phyloP scores from a whole-genome alignment of 2,329 filamentous ascomycete species.

The Botrytis galanthina region DNA sequence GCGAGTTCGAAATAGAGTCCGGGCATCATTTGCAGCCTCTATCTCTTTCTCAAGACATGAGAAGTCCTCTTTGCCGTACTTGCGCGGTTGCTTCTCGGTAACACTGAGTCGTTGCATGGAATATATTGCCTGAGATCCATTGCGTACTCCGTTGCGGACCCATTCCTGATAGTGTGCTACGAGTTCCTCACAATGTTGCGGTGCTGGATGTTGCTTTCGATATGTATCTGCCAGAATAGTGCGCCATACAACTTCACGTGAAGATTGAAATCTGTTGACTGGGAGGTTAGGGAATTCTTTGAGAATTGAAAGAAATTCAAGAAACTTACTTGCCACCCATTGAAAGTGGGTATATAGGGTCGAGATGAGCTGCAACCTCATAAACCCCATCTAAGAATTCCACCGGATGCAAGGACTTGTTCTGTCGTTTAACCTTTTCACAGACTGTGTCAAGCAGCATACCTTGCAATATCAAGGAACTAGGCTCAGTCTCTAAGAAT shows the following conservation, averaged over 20 bases:
- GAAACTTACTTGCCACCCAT: constrained; percentile 7
- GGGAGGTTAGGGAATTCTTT: not conserved
- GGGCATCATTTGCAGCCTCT: constrained; percentile 6
- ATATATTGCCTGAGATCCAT: not conserved
- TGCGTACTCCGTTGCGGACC: constrained; percentile 8
- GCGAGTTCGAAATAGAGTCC: constrained; percentile 9
- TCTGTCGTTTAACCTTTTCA: not conserved
- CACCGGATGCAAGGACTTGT: not conserved
- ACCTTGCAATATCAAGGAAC: constrained; percentile 2
- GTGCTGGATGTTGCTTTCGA: constrained; percentile 5
- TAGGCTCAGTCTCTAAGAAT: not conserved
- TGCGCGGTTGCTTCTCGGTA: not conserved
- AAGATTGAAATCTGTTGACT: constrained; percentile 10
- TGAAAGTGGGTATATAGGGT: constrained; percentile 9
- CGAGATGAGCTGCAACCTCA: not conserved
- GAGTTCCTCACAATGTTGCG: constrained; percentile 5
- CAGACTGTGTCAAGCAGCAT: not conserved
- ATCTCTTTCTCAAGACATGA: not conserved
- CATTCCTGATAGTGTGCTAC: constrained; percentile 11
- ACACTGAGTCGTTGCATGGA: constrained; percentile 5
- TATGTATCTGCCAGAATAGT: constrained; percentile 10
- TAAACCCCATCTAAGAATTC: constrained; percentile 4
- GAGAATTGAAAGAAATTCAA: not conserved
- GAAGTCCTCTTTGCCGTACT: not conserved
- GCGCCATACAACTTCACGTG: constrained; percentile 14